Percentiles rank a stretch among this genome's conserved stretches.
Conservation (phyloP, 495 filamentous ascomycete genomes). For the Letharia columbiana region DNA sequence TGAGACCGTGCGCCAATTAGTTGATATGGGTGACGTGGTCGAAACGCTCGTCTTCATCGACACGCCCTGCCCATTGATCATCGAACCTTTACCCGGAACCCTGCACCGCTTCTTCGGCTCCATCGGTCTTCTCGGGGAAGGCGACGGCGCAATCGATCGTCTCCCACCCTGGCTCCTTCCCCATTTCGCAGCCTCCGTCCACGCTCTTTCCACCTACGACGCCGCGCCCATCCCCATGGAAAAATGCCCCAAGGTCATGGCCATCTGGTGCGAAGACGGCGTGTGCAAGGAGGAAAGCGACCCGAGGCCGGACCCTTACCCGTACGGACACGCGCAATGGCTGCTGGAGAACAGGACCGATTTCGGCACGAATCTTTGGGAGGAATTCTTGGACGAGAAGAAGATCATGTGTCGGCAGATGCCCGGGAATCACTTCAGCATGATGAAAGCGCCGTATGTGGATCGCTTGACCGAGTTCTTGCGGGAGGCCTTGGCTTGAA, state of each 20-base stretch:
- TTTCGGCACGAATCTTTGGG: slow-evolving; percentile 74
- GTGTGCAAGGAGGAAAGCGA: slow-evolving; percentile 64
- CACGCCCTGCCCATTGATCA: slow-evolving; percentile 65
- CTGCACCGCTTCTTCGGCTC: slow-evolving; percentile 72
- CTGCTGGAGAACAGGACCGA: slow-evolving; percentile 69
- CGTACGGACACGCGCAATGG: slow-evolving; percentile 68
- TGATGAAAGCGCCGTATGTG: slow-evolving; percentile 56
- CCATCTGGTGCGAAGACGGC: slow-evolving; percentile 76
- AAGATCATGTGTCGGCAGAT: slow-evolving; percentile 56
- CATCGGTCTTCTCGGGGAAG: slow-evolving; percentile 71
- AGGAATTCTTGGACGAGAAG: slow-evolving; percentile 55
- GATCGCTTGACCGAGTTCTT: slow-evolving; percentile 15
- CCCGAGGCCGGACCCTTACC: slow-evolving; percentile 59
- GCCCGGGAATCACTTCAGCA: slow-evolving; percentile 62
- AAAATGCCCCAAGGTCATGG: slow-evolving; percentile 54
- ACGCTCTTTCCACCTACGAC: slow-evolving; percentile 64
- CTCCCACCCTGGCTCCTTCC: slow-evolving; percentile 72
- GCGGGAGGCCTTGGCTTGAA: slow-evolving; percentile 18
- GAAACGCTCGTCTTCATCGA: slow-evolving; percentile 75
- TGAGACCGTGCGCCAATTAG: slow-evolving; percentile 66
- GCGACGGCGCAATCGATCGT: slow-evolving; percentile 44
- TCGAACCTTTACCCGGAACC: slow-evolving; percentile 66
- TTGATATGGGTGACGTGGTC: slow-evolving; percentile 58
- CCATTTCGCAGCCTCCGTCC: slow-evolving; percentile 72
- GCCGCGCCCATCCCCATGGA: slow-evolving; percentile 42